A percentile compares a stretch with the other conserved stretches of the same genome.
phyloP scores from a whole-genome alignment of 805 yeast genomes.

The Suhomyces kilbournensis region DNA sequence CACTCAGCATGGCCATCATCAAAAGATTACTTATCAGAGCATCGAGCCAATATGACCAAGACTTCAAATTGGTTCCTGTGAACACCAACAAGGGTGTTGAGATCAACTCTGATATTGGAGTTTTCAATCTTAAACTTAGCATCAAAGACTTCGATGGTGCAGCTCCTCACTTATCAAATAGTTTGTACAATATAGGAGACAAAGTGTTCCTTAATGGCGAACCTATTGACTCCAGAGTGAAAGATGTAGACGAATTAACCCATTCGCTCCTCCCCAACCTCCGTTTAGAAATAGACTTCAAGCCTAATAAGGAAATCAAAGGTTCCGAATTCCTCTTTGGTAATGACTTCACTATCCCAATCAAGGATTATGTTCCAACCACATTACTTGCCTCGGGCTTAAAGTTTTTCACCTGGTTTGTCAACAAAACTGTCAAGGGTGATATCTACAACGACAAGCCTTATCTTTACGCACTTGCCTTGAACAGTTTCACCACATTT shows the following conservation, averaged over 20 bases:
- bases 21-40: constrained; percentile 35
- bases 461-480: constrained; percentile 58
- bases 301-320: constrained; percentile 40
- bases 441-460: constrained; percentile 62
- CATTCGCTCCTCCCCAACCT: constrained; percentile 24
- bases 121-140: constrained; percentile 37
- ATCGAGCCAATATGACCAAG: constrained; percentile 21
- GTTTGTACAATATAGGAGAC: constrained; percentile 31
- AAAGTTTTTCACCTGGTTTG: constrained; percentile 51
- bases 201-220: constrained; percentile 23
- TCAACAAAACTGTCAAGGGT: constrained; percentile 64
- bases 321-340: constrained; percentile 64
- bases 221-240: constrained; percentile 5
- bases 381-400: constrained; percentile 47
- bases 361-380: constrained; percentile 56
- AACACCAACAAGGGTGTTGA: constrained; percentile 38
- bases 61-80: constrained; percentile 37
- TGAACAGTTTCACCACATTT: constrained; percentile 54
- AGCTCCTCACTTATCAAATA: constrained; percentile 29
- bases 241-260: constrained; percentile 4
- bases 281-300: constrained; percentile 34
- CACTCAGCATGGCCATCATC: constrained; percentile 6
- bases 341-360: constrained; percentile 62
- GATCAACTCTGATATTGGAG: constrained; percentile 39
- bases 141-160: constrained; percentile 50